Base-by-base conservation (phyloP, 371 early-diverging fungal genomes). In the Syncephalastrum racemosum region DNA sequence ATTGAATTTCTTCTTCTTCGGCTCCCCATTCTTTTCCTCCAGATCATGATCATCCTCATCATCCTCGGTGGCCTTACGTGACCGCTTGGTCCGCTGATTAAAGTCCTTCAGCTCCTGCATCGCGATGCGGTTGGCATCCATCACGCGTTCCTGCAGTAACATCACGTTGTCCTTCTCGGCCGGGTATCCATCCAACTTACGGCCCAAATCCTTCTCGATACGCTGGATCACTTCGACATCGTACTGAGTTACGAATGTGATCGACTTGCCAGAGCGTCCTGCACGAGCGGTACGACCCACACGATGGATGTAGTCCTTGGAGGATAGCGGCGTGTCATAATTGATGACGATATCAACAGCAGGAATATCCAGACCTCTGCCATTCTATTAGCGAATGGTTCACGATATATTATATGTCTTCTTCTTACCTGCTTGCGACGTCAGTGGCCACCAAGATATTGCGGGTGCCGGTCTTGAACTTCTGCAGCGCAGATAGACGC, bases 281-380 rank as follows among this genome's bases (percentile, higher is more conserved):
- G 97, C 96, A 67, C 97, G 88, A 7, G 97, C 99, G 0, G 99
- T 97, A 64, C 99, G 88, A 25, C 99, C 99, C 3, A 96, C 94
- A 50, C 99, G 86, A 77, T 99, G 99, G 59, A 98, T 92, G 73
- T 98, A 99, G 64, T 93, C 94, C 80, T 97, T 94, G 46, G 87
- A 85, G 54, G 87, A 86, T 52, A 90, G 82, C n/a, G 99, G 99
- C 8, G 98, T 86, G 70, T 98, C 98, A 63, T 94, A 99, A 79
- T 99, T 96, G 63, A 99, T 77, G 7, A 99, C 97, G 36, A 93
- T 68, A 66, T 96, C 97, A 7, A 99, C 98, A 2, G 82, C 63
- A n/a, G 96, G 94, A 65, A 99, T 97, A 85, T 99, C 99, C 61
- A 99, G 73, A 58, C 99, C 99, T 68, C 99, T 82, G 55, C 71